Base-by-base conservation (phyloP, 1,284 basidiomycete species). In the Phellopilus nigrolimitatus region DNA sequence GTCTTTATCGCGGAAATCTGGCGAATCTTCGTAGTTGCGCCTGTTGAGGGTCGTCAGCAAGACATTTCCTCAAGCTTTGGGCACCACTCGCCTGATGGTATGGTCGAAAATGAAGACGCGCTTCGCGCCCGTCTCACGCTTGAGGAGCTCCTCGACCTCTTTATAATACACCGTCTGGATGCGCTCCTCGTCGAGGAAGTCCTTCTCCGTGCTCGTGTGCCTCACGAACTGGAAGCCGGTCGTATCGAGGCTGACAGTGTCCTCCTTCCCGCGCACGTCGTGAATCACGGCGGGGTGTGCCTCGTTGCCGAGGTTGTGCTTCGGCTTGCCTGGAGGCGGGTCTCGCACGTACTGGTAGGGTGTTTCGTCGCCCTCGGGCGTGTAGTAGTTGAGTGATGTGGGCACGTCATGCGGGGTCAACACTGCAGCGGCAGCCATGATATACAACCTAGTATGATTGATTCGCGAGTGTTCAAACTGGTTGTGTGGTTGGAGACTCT, bases 51-150 rank as follows among this genome's bases (percentile, higher is more conserved):
- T 13, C 27, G 15, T 55, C 48, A 28, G 50, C 24, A 13, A 58
- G 61, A 49, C 59, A 56, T 34, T 59, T 59, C 33, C 12, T 38
- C n/a, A 6, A 19, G 39, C 1, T 33, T 44, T 12, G 10, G 12
- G 10, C 3, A 19, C 3, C 7, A 47, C 22, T 30, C 44, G 15
- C 43, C 36, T 47, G 25, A 42, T 43, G 22, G 43, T 55, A 40
- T 55, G 53, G 48, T 66, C 64, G 33, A 66, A 66, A 39, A 66
- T 57, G 38, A 65, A 59, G n/a, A 64, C 61, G 33, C 56, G 48
- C 25, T 50, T 56, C n/a, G 61, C 64, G 4, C 64, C 64, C 12
- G 60, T 60, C 19, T 58, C 49, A 22, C 59, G 58, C 59, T 66
- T 67, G 33, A 66, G 45, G 21, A 64, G 40, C 53, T 59, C 56